phyloP scores from a whole-genome alignment of 2,329 filamentous ascomycete species.

The Alternaria sp. region DNA sequence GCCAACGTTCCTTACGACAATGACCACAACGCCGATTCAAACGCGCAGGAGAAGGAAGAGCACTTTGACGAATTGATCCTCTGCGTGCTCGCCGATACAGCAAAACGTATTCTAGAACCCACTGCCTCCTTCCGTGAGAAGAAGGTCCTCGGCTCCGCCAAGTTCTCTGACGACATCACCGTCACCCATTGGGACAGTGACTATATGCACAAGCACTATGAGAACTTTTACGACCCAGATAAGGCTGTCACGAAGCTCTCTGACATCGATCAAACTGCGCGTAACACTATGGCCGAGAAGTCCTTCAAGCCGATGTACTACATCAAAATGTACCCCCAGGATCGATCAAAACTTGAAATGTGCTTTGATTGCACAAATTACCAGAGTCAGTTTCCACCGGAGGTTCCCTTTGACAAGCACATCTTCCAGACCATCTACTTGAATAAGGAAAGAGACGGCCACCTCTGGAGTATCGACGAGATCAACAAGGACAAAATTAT shows the following conservation, averaged over 20 bases:
- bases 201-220: slow-evolving; percentile 75
- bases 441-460: slow-evolving; percentile 62
- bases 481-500: slow-evolving; percentile 69
- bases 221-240: slow-evolving; percentile 64
- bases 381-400: slow-evolving; percentile 71
- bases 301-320: slow-evolving; percentile 71
- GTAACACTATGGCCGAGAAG: slow-evolving; percentile 57
- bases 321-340: slow-evolving; percentile 66
- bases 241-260: slow-evolving; percentile 56
- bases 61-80: slow-evolving; percentile 72
- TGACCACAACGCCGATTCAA: slow-evolving; percentile 51
- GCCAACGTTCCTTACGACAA: slow-evolving; percentile 52
- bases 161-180: slow-evolving; percentile 75
- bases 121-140: slow-evolving; percentile 69
- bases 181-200: slow-evolving; percentile 71
- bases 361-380: slow-evolving; percentile 80
- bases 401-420: slow-evolving; percentile 64
- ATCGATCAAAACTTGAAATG: slow-evolving; percentile 66
- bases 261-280: slow-evolving; percentile 52
- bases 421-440: slow-evolving; percentile 76
- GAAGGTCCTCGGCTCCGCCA: slow-evolving; percentile 73
- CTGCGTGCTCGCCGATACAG: slow-evolving; percentile 66
- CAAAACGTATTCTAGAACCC: slow-evolving; percentile 66
- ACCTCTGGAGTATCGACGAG: slow-evolving; percentile 67
- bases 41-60: slow-evolving; percentile 56